Conservation (phyloP, 2,329 filamentous ascomycete genomes). For the Sphaerulina populicola region DNA sequence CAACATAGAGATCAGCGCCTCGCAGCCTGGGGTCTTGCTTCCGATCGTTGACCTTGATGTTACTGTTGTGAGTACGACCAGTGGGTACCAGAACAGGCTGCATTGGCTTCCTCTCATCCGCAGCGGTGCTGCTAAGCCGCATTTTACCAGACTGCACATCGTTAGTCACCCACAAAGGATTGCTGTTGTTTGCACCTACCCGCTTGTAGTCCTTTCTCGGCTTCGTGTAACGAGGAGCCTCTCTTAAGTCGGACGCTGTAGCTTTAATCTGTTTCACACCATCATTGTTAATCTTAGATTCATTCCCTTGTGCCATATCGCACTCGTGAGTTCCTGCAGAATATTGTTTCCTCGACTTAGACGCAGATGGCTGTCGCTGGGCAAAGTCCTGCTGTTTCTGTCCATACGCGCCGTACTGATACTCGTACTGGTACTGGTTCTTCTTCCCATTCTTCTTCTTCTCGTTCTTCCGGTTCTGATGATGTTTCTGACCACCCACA, state of each 20-base stretch:
- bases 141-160: conserved; percentile 22
- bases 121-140: background rate
- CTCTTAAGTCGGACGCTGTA: background rate
- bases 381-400: conserved; percentile 25
- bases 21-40: conserved; percentile 42
- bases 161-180: conserved; percentile 2
- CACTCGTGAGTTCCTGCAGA: background rate
- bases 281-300: conserved; percentile 18
- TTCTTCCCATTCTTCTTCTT: conserved; percentile 25
- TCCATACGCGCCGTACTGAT: conserved; percentile 27
- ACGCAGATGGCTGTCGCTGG: conserved; percentile 23
- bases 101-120: conserved; percentile 1
- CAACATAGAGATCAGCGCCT: conserved; percentile 47
- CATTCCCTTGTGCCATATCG: conserved; percentile 19
- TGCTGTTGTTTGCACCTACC: conserved; percentile 12
- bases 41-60: conserved; percentile 28
- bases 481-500: conserved; percentile 32
- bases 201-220: conserved; percentile 23
- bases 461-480: conserved; percentile 26
- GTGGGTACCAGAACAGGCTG: conserved; percentile 29
- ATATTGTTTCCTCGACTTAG: conserved; percentile 12
- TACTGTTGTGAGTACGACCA: conserved; percentile 22
- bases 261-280: conserved; percentile 11
- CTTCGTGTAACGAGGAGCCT: conserved; percentile 10
- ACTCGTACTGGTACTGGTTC: conserved; percentile 26